Base-by-base conservation (phyloP, 108 stramenopile species). In the Fragilariopsis cylindrus region DNA sequence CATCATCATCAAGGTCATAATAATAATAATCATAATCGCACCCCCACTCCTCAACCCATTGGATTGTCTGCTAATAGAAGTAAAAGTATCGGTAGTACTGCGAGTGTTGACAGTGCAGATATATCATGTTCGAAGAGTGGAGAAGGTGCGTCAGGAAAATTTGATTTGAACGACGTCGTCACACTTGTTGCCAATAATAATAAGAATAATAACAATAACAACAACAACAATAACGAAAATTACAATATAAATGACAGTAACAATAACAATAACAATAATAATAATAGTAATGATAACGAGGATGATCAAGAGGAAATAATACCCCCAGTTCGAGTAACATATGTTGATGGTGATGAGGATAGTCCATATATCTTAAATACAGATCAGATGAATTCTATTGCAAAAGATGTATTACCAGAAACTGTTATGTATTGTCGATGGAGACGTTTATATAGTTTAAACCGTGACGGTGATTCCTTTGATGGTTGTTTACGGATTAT, bases 391-490 rank as follows among this genome's bases (percentile, higher is more conserved):
- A 74, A 84, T 30, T 72, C 79, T 45, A 75, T 95, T n/a, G 82
- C 80, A 43, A 73, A 67, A 18, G 69, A 77, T n/a, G 89, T 76
- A 2, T 58, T 96, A 9, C 95, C 95, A 5, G 72, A 73, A 48
- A 81, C 85, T 1, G 81, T 93, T 19, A 73, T 81, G 64, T 92
- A 85, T 71, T 89, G 87, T 67, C 79, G 80, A 57, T 96, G 95
- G 95, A 90, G 82, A 60, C 65, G 95, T 69, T 57, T 93, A 21
- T 96, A 96, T 70, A 84, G 88, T 60, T 76, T 96, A 19, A 66
- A 78, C 5, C 78, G 95, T 7, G 95, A 96, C 60, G 95, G 95
- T 1, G 95, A 96, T 77, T 87, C 90, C 55, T 96, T 96, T 70
- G 91, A 89, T 49, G 75, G 77, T 0, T 96, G 88, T 73, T 66